Percentiles rank a stretch among this genome's conserved stretches.
These are phyloP conservation scores for Xerophyta viscosa DNA, from an alignment of 106 monocot species.

Conservation along the genomic window DNA sequence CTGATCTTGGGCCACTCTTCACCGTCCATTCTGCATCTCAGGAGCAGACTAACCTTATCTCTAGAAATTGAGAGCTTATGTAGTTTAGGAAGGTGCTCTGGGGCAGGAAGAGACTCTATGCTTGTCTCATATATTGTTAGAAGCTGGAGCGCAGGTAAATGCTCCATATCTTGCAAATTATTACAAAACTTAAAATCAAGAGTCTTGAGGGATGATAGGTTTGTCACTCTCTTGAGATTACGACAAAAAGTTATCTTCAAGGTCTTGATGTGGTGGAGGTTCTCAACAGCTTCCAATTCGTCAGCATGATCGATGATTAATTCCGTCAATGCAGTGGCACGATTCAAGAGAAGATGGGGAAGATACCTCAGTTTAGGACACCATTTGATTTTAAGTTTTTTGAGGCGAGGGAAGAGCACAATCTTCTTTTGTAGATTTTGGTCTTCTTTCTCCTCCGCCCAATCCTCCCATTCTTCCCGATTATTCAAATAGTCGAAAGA, in stretches of 20 bases:
- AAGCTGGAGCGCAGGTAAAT: not conserved
- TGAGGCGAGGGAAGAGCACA: not conserved
- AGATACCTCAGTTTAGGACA: constrained; percentile 8
- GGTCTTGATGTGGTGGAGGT: not conserved
- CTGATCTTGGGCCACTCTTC: not conserved
- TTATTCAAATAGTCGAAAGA: not conserved
- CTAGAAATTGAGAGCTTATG: not conserved
- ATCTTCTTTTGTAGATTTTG: not conserved
- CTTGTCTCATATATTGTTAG: not conserved
- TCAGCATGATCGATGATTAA: not conserved
- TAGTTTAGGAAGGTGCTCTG: not conserved
- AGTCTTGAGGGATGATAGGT: not conserved
- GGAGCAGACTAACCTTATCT: not conserved
- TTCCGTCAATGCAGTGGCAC: not conserved
- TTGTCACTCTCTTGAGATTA: not conserved
- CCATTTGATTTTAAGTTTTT: not conserved
- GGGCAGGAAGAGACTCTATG: not conserved
- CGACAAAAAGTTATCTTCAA: not conserved
- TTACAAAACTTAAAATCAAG: not conserved
- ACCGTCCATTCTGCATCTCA: not conserved
- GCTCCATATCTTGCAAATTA: not conserved
- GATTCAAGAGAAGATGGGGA: constrained; percentile 3
- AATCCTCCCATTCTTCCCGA: not conserved
- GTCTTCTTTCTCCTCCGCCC: not conserved
- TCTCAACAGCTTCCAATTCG: not conserved